Base-by-base conservation (phyloP, 768 basidiomycete genomes). In the Auriscalpium microsporum region DNA sequence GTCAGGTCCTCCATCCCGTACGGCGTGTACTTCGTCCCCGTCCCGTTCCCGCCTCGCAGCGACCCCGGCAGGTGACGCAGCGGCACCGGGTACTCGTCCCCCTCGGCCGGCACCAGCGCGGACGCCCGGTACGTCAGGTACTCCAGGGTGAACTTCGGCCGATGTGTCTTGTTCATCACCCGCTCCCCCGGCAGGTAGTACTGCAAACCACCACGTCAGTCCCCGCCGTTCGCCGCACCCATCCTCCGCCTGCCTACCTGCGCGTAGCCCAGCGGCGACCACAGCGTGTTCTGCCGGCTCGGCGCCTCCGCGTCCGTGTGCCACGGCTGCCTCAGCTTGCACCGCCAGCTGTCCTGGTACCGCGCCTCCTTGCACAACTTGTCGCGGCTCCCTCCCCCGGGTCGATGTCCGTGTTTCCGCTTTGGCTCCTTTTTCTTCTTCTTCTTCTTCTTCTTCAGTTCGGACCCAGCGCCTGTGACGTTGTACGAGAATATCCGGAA, bases 401-500 rank as follows among this genome's bases (percentile, higher is more conserved):
- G 78, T 49, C 67, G 68, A 58, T 81, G 79, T 4, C 78, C 75
- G 51, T 78, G 80, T 49, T 75, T 73, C 52, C 78, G 72, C 38
- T 74, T 75, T 48, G 59, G 56, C 16, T 58, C 63, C 56, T 65
- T 66, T 53, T 62, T 67, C 63, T 58, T 68, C 61, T 64, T 64
- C 62, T 58, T 68, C 61, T 64, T 64, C 62, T 58, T 60, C 51
- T 45, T 60, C 48, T 51, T 56, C 35, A 45, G 48, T 53, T 50
- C 50, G 45, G 33, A 42, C n/a, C 44, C 14, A 45, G 56, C 57
- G 2, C 71, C 80, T 1, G 84, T 82, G 21, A 79, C 73, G 66
- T 94, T 94, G 76, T 92, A 94, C 62, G 82, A 75, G 71, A 83
- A 94, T 11, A 94, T 76, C 61, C 92, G 74, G 63, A 94, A 82